Evolutionary conservation across 176 grass and related monocot species (phyloP), one percentile per base, ranked within the genome.

Genomic region (Phoenix roebelenii): DNA sequence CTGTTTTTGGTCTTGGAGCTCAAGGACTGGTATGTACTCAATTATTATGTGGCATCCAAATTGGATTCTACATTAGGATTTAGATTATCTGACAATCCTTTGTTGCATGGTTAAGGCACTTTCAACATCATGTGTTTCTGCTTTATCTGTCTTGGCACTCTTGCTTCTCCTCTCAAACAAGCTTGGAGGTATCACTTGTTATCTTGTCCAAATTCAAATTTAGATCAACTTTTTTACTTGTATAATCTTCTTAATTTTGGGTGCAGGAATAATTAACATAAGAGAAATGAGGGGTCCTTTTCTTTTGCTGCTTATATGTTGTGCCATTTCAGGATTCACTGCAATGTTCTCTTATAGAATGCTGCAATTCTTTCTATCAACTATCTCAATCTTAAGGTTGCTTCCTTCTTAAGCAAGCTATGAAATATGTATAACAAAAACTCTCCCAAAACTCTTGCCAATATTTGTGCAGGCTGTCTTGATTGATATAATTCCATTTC

Each of bases 91-190:
- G 58, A 60, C 28, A 5, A 15, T 60, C 5, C 0, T 60, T 28
- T 60, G 28, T 60, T 30, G 6, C 25, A 35, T 60, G 7, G 26
- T 56, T 14, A 60, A 60, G 58, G 58, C 58, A 28, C 58, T 60
- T 23, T 30, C 58, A 30, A 60, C 58, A 5, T 60, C 58, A 6
- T 32, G 58, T 28, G 58, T 60, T 28, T 29, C 58, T 60, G 58
- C 58, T 60, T 35, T 60, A 14, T 60, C 58, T 29, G 25, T 28
- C 58, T 17, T 60, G 4, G 25, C 58, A 6, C 26, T 60, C 7
- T 60, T 60, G 7, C 26, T 60, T 35, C 25, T 60, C 16, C 58
- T 60, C 16, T 60, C 58, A 18, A 60, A 60, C 26, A 60, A 60
- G 29, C 25, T 60, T 29, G n/a, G 26, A 60, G 58, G 58, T 60